Base-by-base conservation (phyloP, 2,329 filamentous ascomycete genomes). In the Metarhizium album region DNA sequence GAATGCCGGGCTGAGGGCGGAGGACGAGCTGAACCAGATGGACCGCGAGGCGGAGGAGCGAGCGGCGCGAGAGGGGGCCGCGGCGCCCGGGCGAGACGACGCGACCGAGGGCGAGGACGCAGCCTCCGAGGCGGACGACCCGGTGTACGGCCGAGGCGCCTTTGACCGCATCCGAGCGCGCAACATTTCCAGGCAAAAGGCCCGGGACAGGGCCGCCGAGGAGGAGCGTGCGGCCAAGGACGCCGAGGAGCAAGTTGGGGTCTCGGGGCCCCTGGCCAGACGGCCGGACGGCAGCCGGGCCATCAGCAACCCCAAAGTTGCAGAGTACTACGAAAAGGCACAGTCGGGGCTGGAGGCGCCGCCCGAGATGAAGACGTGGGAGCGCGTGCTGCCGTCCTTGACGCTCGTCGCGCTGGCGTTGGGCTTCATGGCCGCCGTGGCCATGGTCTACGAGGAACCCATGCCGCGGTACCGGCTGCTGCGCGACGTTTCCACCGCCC, bases 1-100 rank as follows among this genome's bases (percentile, higher is more conserved):
- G 56, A 83, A 80, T 56, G 80, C 80, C 2, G 79, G 79, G 1
- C 65, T 82, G 48, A 71, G 80, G 46, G 81, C 80, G 14, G 80
- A 84, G 64, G 76, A 83, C 51, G 81, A 84, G 65, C 70, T 84
- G 47, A 70, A 68, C 20, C 69, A 69, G 52, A 63, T 83, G 55
- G 78, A 82, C 54, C 59, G 61, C 57, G 59, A 67, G 55, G 60
- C 48, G 47, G 48, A 46, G 60, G 60, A 57, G 52, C 52, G 60
- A 31, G 54, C 58, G 14, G 56, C 55, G 1, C 56, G 58, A 29
- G 55, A 58, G 13, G 57, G 54, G 33, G 56, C 57, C 23, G 55
- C 59, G 47, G 48, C 52, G 35, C 54, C 52, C 14, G 57, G 62
- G 31, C n/a, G n/a, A n/a, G n/a, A n/a, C n/a, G 58, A 61, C 5